Percentiles rank a stretch among this genome's conserved stretches.
These are phyloP conservation scores for Penicillium sp. DNA, from an alignment of 2,329 filamentous ascomycete species.

Conservation along the genomic window DNA sequence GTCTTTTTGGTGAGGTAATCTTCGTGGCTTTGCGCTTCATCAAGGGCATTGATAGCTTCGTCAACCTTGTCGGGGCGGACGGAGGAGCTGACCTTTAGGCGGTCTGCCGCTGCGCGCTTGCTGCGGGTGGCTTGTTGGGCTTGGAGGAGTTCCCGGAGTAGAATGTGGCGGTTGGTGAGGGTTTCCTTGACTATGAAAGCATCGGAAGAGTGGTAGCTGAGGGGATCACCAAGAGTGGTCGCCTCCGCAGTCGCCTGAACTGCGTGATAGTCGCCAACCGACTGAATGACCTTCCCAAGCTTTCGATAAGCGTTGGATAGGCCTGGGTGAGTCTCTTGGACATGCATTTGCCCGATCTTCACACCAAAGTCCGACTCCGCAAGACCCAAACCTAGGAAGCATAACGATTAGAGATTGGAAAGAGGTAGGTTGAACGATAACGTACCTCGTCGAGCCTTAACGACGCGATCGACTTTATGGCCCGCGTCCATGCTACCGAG, in stretches of 20 bases:
- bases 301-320: conserved; percentile 91
- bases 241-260: conserved; percentile 96
- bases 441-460: conserved; percentile 87
- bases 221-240: conserved; percentile 88
- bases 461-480: conserved; percentile 92
- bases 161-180: conserved; percentile 94
- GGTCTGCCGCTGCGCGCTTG: conserved; percentile 83
- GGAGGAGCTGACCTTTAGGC: conserved; percentile 82
- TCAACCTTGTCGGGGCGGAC: conserved; percentile 96
- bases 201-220: conserved; percentile 93
- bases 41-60: conserved; percentile 88
- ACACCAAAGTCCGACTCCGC: conserved; percentile 92
- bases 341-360: conserved; percentile 83
- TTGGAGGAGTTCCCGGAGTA: conserved; percentile 89
- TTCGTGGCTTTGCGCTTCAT: conserved; percentile 85
- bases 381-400: conserved; percentile 76
- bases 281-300: conserved; percentile 90
- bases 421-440: conserved; percentile 12
- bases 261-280: conserved; percentile 91
- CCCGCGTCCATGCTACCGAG: conserved; percentile 94
- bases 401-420: background rate
- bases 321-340: conserved; percentile 88
- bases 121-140: conserved; percentile 84
- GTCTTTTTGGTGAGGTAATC: conserved; percentile 83
- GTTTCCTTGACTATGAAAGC: conserved; percentile 98